phyloP scores from a whole-genome alignment of 441 rosid genomes.

The Gossypium schwendimanii region DNA sequence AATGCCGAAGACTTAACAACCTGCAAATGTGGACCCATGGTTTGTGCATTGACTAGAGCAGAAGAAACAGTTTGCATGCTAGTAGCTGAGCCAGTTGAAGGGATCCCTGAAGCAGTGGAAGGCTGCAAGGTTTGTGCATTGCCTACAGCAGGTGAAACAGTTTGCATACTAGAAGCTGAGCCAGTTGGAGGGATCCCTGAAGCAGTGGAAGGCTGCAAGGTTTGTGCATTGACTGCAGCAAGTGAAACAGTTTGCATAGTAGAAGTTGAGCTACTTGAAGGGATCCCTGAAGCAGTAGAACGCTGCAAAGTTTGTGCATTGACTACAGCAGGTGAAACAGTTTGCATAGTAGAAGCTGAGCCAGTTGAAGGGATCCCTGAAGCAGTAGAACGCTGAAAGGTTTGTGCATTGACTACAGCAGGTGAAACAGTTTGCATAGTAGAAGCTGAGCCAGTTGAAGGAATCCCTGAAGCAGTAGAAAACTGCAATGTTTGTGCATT shows the following conservation, averaged over 20 bases:
- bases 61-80: constrained; percentile 18
- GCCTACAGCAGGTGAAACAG: neutral
- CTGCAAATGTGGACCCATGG: constrained; percentile 22
- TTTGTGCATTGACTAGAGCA: constrained; percentile 11
- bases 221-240: neutral
- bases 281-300: neutral
- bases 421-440: constrained; percentile 29
- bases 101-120: constrained; percentile 26
- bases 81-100: constrained; percentile 15
- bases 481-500: neutral
- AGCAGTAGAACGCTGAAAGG: constrained; percentile 20
- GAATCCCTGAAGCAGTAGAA: no score
- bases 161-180: constrained; percentile 15
- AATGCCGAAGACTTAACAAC: constrained; percentile 18
- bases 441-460: neutral
- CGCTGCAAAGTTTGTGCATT: neutral
- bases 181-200: constrained; percentile 34
- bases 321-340: neutral
- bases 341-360: neutral
- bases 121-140: constrained; percentile 10
- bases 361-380: constrained; percentile 3
- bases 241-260: neutral
- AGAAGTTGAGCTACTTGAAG: neutral
- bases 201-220: constrained; percentile 27
- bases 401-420: neutral